Conservation (phyloP, 2,329 filamentous ascomycete species). For the Aspergillus ruber region DNA sequence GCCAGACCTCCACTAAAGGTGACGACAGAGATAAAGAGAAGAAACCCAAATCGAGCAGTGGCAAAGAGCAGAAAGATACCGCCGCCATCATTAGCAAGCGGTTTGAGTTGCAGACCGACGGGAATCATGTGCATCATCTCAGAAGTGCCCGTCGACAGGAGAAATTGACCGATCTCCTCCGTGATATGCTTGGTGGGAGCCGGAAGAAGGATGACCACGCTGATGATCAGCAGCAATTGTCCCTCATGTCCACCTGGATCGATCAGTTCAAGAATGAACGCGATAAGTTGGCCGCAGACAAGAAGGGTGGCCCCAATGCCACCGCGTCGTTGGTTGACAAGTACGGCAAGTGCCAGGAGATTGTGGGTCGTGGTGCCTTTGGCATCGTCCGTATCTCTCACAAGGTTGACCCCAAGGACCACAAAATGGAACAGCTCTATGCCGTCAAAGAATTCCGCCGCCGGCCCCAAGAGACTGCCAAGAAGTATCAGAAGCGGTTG, state of each 20-base stretch:
- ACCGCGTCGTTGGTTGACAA: conserved; percentile 83
- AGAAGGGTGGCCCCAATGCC: conserved; percentile 67
- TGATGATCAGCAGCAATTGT: conserved; percentile 70
- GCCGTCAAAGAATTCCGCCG: conserved; percentile 98
- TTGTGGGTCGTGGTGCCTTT: conserved; percentile 92
- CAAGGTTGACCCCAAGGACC: conserved; percentile 78
- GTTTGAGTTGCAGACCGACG: conserved; percentile 57
- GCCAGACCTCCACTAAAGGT: conserved; percentile 29
- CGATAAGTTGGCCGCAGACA: conserved; percentile 66
- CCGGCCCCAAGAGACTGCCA: conserved; percentile 85
- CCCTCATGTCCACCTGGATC: conserved; percentile 91
- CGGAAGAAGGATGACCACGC: conserved; percentile 63
- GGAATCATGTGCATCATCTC: conserved; percentile 78
- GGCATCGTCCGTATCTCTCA: conserved; percentile 96
- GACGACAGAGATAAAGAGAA: conserved; percentile 23
- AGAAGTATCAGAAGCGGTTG: conserved; percentile 95
- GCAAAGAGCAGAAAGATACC: conserved; percentile 32
- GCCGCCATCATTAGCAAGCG: conserved; percentile 32
- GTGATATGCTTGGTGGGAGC: conserved; percentile 71
- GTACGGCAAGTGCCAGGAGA: conserved; percentile 96
- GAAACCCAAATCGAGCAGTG: conserved; percentile 17
- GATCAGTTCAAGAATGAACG: conserved; percentile 87
- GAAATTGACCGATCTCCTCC: conserved; percentile 87
- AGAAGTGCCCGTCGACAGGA: conserved; percentile 89
- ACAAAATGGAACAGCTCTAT: conserved; percentile 77